phyloP scores from a whole-genome alignment of 2,329 filamentous ascomycete species.

The Clonostachys chloroleuca region DNA sequence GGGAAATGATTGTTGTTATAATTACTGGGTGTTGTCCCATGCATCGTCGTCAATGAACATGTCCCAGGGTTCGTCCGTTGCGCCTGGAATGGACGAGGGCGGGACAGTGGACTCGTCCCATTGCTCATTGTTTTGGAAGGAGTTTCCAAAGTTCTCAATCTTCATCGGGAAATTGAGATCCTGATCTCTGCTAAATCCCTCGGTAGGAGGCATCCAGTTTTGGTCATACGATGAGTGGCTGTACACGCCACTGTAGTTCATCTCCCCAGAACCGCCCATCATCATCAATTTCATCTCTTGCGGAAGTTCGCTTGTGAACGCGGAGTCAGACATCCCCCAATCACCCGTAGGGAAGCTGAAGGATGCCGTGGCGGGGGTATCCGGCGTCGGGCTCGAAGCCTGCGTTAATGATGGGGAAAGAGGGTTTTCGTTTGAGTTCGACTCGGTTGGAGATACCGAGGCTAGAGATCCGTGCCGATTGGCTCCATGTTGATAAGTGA shows the following conservation, averaged over 20 bases:
- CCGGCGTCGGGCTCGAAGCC: conserved; percentile 3
- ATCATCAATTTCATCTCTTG: conserved; percentile 35
- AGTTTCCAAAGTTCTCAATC: background rate
- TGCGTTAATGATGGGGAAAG: background rate
- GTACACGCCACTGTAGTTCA: conserved; percentile 13
- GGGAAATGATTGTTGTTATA: background rate
- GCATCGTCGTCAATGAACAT: conserved; percentile 20
- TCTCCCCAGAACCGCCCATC: conserved; percentile 12
- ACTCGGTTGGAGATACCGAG: background rate
- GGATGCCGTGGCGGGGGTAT: conserved; percentile 8
- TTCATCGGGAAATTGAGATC: background rate
- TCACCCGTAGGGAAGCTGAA: conserved; percentile 11
- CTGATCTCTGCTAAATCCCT: background rate
- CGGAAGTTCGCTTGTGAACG: conserved; percentile 35
- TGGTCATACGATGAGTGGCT: conserved; percentile 7
- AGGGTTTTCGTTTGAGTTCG: background rate
- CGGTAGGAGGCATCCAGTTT: conserved; percentile 4
- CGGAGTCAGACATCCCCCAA: conserved; percentile 16
- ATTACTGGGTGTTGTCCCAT: conserved; percentile 8
- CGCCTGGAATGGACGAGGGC: background rate
- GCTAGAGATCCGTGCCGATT: conserved; percentile 6
- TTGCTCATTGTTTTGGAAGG: background rate
- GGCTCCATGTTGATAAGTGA: conserved; percentile 12
- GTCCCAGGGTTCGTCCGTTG: conserved; percentile 21
- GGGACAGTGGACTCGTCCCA: conserved; percentile 3